These are phyloP conservation scores for Paecilomyces sp. DNA, from an alignment of 2,329 filamentous ascomycete species.

Conservation along the genomic window DNA sequence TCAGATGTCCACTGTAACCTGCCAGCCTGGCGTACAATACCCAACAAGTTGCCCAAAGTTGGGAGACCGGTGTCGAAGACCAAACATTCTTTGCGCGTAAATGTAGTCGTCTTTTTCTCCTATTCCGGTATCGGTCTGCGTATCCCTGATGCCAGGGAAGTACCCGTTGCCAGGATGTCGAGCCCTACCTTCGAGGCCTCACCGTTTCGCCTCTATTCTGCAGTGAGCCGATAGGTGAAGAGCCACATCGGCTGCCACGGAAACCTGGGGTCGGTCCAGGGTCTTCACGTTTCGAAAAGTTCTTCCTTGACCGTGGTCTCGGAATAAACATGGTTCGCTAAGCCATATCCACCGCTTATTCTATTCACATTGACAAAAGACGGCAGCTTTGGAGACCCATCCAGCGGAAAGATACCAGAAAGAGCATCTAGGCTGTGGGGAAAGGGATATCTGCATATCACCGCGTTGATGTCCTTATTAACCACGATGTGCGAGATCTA, in stretches of 20 bases:
- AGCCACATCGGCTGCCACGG: neutral
- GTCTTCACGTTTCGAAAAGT: neutral
- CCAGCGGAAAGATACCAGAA: neutral
- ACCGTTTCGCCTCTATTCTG: neutral
- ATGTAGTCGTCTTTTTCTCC: neutral
- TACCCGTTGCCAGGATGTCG: neutral
- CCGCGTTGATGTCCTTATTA: neutral
- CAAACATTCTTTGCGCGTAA: neutral
- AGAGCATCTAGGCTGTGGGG: neutral
- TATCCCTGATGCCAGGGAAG: neutral
- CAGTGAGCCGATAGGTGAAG: neutral
- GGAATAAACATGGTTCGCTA: neutral
- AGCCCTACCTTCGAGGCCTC: neutral
- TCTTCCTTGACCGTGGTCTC: neutral
- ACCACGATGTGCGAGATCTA: neutral
- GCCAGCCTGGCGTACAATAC: neutral
- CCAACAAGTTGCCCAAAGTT: neutral
- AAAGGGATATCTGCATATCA: neutral
- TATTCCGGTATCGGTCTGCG: neutral
- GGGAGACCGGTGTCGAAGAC: neutral
- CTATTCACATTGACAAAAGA: neutral
- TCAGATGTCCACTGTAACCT: neutral
- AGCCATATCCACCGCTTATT: neutral
- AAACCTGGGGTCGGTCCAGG: neutral
- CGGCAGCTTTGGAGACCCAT: neutral